A percentile compares a stretch with the other conserved stretches of the same genome.
These are phyloP conservation scores for Carex myosuroides DNA, from an alignment of 176 grass and related monocot genomes.

Conservation along the genomic window DNA sequence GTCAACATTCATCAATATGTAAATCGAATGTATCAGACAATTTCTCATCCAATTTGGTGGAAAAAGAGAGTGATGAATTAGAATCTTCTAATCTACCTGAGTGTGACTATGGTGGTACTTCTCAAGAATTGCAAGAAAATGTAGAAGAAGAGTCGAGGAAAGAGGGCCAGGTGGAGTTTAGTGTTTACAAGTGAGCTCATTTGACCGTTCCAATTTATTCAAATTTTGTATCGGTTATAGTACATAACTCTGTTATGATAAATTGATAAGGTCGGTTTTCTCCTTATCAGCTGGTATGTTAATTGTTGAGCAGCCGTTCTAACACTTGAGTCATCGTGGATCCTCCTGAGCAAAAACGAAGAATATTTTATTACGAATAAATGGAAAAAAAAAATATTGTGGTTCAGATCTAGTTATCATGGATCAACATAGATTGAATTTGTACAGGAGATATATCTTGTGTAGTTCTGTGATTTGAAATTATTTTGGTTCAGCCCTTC, in stretches of 20 bases:
- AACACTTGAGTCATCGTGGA: neutral
- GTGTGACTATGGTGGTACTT: constrained; percentile 27
- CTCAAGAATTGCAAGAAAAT: constrained; percentile 33
- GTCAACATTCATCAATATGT: constrained; percentile 53
- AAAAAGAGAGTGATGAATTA: constrained; percentile 43
- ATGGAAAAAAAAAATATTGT: neutral
- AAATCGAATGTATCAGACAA: constrained; percentile 36
- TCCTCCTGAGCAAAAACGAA: neutral
- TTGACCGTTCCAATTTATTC: constrained; percentile 13
- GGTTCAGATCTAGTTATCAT: neutral
- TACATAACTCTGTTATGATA: neutral
- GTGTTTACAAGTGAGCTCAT: constrained; percentile 77
- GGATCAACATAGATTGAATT: neutral
- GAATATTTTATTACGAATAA: neutral
- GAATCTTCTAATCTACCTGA: constrained; percentile 28
- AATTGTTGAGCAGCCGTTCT: neutral
- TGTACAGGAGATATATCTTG: neutral
- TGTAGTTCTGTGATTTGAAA: neutral
- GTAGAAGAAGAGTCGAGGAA: constrained; percentile 59
- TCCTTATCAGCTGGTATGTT: neutral
- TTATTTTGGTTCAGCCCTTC: too few relatives aligned
- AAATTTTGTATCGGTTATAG: constrained; percentile 4
- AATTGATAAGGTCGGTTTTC: neutral
- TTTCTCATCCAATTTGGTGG: constrained; percentile 28
- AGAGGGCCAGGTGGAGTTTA: constrained; percentile 74